Evolutionary conservation across 805 yeast species (phyloP).

Genomic region (Lachancea dasiensis): DNA sequence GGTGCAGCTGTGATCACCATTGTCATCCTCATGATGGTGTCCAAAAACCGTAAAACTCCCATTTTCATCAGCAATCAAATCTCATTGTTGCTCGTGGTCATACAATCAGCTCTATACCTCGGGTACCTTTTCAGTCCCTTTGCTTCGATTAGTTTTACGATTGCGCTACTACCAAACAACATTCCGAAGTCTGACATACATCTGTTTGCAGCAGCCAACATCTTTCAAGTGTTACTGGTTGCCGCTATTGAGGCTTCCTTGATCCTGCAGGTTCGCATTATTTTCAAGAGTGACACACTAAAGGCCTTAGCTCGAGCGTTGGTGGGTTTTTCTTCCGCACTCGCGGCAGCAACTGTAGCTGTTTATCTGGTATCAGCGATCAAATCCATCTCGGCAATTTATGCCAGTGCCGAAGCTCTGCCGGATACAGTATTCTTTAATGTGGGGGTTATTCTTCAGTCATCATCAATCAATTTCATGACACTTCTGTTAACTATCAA

Average conservation of each 20-base stretch:
- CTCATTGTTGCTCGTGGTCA: conserved; percentile 47
- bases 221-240: conserved; percentile 55
- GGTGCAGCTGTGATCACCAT: conserved; percentile 49
- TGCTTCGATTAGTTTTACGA: conserved; percentile 40
- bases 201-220: conserved; percentile 55
- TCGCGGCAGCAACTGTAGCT: conserved; percentile 51
- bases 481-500: conserved; percentile 59
- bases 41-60: conserved; percentile 54
- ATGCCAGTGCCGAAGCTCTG: conserved; percentile 21
- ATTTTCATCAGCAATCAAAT: conserved; percentile 68
- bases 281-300: conserved; percentile 58
- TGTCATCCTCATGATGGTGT: conserved; percentile 42
- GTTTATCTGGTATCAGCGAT: conserved; percentile 53
- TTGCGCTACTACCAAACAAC: conserved; percentile 43
- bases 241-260: conserved; percentile 58
- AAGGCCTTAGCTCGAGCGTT: conserved; percentile 37
- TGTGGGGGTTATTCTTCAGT: conserved; percentile 56
- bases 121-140: conserved; percentile 49
- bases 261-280: conserved; percentile 62
- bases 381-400: conserved; percentile 36
- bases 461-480: conserved; percentile 60
- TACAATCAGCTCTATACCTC: conserved; percentile 58
- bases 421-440: conserved; percentile 40
- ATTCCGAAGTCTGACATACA: conserved; percentile 37
- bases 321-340: conserved; percentile 34